Evolutionary conservation across 257 asterid genomes (phyloP).

Genomic region (Fraxinus anomala): DNA sequence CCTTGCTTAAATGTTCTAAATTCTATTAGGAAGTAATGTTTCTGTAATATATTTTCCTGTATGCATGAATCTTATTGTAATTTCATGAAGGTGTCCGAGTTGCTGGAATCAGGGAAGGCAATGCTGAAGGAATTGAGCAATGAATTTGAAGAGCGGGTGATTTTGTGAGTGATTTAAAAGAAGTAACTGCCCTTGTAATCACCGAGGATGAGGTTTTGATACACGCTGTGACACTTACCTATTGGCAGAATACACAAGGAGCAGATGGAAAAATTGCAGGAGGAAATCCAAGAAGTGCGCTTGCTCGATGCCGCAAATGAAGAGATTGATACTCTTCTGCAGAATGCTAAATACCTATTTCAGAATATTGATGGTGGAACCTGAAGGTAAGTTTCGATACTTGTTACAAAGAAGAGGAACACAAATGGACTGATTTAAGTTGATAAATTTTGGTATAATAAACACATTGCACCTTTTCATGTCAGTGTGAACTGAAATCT

Average conservation of each 20-base stretch:
- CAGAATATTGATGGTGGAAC: slow-evolving; percentile 56
- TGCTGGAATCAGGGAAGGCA: slow-evolving; percentile 87
- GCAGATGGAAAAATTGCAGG: slow-evolving; percentile 87
- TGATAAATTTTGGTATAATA: slow-evolving; percentile 18
- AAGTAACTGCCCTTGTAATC: slow-evolving; percentile 7
- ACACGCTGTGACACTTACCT: slow-evolving; percentile 31
- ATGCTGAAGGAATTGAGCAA: slow-evolving; percentile 76
- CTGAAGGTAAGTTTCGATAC: slow-evolving; percentile 26
- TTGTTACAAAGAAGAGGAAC: slow-evolving; percentile 7
- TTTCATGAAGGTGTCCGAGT: slow-evolving; percentile 68
- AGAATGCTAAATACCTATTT: slow-evolving; percentile 61
- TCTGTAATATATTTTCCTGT: slow-evolving; percentile 12
- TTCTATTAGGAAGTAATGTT: not conserved
- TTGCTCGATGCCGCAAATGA: slow-evolving; percentile 73
- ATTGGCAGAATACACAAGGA: slow-evolving; percentile 74
- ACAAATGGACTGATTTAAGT: slow-evolving; percentile 10
- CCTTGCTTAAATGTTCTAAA: slow-evolving; percentile 14
- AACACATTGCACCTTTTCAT: not conserved
- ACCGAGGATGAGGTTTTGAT: slow-evolving; percentile 19
- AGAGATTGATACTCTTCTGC: slow-evolving; percentile 62
- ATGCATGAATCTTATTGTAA: slow-evolving; percentile 28
- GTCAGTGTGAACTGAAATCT: not conserved
- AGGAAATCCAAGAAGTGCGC: slow-evolving; percentile 82
- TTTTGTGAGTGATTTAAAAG: slow-evolving; percentile 52
- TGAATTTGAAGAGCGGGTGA: slow-evolving; percentile 78